These are phyloP conservation scores for Dipodascus geniculatus DNA, from an alignment of 805 yeast genomes.

Conservation along the genomic window DNA sequence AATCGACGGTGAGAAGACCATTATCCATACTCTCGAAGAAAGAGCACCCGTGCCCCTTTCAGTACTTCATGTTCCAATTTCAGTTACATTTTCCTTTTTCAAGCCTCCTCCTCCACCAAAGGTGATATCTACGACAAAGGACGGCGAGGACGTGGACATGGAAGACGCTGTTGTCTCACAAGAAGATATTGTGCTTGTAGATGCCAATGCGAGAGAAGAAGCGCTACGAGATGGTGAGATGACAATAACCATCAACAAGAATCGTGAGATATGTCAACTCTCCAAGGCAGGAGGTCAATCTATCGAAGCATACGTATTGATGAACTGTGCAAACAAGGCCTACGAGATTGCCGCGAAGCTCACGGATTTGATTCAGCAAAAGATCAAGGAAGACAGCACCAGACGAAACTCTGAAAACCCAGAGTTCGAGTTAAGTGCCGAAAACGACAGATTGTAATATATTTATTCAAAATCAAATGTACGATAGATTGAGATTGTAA, in stretches of 20 bases:
- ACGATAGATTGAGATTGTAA: neutral
- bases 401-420: slow-evolving; percentile 33
- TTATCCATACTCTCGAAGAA: slow-evolving; percentile 61
- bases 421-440: slow-evolving; percentile 20
- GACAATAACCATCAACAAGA: slow-evolving; percentile 79
- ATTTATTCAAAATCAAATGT: too few relatives aligned
- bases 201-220: slow-evolving; percentile 72
- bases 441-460: slow-evolving; percentile 17
- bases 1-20: slow-evolving; percentile 35
- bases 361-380: slow-evolving; percentile 50
- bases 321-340: slow-evolving; percentile 61
- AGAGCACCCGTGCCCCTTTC: slow-evolving; percentile 81
- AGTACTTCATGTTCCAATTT: slow-evolving; percentile 78
- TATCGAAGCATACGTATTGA: slow-evolving; percentile 55
- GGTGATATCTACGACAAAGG: slow-evolving; percentile 4
- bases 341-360: slow-evolving; percentile 46
- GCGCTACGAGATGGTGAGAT: slow-evolving; percentile 61
- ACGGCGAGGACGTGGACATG: slow-evolving; percentile 38
- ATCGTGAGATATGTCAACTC: slow-evolving; percentile 83
- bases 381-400: slow-evolving; percentile 43
- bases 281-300: slow-evolving; percentile 85
- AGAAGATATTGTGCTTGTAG: slow-evolving; percentile 34
- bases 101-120: neutral
- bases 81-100: slow-evolving; percentile 80
- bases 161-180: slow-evolving; percentile 16